A percentile compares a stretch with the other conserved stretches of the same genome.
Evolutionary conservation across 495 filamentous ascomycete species (phyloP).

Genomic region (Hypoxylon perforatum): DNA sequence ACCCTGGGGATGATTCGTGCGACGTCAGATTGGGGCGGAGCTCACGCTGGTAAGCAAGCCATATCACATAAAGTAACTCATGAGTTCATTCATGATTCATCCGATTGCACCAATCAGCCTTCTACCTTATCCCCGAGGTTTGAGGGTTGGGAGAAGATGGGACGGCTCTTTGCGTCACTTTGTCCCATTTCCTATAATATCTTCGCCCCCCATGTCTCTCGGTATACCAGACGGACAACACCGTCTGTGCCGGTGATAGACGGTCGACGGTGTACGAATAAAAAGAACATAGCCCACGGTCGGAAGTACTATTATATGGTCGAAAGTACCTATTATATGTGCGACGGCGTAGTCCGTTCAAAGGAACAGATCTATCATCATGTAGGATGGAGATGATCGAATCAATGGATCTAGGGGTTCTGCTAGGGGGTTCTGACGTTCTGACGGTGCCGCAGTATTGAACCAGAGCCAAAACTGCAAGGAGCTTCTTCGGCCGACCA

Average conservation of each 20-base stretch:
- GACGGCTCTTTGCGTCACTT: conserved; percentile 1
- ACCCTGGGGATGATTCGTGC: conserved; percentile 36
- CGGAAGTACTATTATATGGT: background rate
- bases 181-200: background rate
- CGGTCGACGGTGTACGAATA: background rate
- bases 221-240: background rate
- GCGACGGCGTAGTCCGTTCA: background rate
- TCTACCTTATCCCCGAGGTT: too few species aligned
- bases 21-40: conserved; percentile 40
- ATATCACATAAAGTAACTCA: conserved; percentile 25
- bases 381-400: background rate
- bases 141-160: background rate
- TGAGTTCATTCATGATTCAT: conserved; percentile 12
- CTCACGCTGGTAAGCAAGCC: conserved; percentile 34
- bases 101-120: conserved; percentile 16
- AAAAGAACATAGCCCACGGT: background rate
- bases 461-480: background rate
- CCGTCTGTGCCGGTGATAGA: background rate
- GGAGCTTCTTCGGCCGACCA: background rate
- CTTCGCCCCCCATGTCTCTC: background rate
- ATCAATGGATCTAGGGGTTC: background rate
- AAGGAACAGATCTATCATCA: background rate
- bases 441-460: too few species aligned
- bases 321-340: background rate
- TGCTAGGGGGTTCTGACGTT: background rate